Evolutionary conservation across 2,329 filamentous ascomycete species (phyloP), one percentile per base, ranked within the genome.

Genomic region (Venturia effusa): DNA sequence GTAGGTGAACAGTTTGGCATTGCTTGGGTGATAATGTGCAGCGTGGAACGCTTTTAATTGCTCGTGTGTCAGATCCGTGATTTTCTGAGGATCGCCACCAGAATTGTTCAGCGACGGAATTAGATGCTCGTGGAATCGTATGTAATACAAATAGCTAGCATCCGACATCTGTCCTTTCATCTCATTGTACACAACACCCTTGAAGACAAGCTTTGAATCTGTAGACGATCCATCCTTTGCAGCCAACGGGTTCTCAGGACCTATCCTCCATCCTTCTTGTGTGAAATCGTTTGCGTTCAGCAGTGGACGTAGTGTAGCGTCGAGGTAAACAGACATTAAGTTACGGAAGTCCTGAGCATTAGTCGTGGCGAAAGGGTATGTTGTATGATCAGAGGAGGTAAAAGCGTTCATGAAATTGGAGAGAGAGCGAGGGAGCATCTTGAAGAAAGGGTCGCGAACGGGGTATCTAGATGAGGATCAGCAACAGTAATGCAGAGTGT

Each of bases 381-480:
- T 96, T 13, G 94, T 99, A 74, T 99, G 92, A 72, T 97, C 93
- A 27, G 92, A 89, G 32, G 92, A 92, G 51, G 94, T 99, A 74
- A 97, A 96, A 66, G 94, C 94, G 75, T 99, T 99, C 94, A 99
- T 99, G 73, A 97, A 99, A 77, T 97, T 99, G 68, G 94, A 97
- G n/a, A 99, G 83, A 5, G 94, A 97, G 69, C 94, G 87, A 27
- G 94, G 94, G 32, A 99, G 84, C 94, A 99, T 99, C 83, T 97
- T 99, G 82, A 99, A 99, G 81, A 99, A 99, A 0, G 94, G 94
- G 72, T 99, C 94, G 67, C 94, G 90, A 65, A 99, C 93, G n/a
- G 94, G 94, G 73, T 92, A 96, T 75, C 90, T 93, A 72, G 61
- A 65, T 57, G 32, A 64, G 8, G 4, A 24, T 69, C 59, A 66